phyloP scores from a whole-genome alignment of 2,329 filamentous ascomycete genomes.

The Diaporthe batatas region DNA sequence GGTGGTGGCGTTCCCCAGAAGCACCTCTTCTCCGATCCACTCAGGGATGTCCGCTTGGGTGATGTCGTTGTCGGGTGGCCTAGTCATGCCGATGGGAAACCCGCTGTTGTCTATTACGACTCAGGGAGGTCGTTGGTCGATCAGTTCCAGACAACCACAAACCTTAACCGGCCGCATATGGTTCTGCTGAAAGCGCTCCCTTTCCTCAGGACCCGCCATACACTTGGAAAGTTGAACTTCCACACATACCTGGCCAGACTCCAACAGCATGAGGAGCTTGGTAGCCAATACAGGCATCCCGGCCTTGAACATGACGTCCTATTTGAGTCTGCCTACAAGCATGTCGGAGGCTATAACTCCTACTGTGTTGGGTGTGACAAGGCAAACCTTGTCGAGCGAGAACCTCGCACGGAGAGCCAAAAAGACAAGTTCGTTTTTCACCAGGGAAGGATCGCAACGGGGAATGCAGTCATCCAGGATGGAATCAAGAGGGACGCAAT shows the following conservation, averaged over 20 bases:
- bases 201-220: conserved; percentile 22
- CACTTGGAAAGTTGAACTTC: neutral
- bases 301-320: conserved; percentile 7
- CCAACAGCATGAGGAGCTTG: neutral
- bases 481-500: conserved; percentile 49
- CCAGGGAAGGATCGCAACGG: conserved; percentile 49
- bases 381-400: neutral
- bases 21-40: neutral
- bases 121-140: conserved; percentile 4
- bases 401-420: neutral
- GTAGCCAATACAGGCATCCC: neutral
- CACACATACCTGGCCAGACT: neutral
- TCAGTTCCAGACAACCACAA: neutral
- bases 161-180: neutral
- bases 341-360: neutral
- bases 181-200: conserved; percentile 19
- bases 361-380: neutral
- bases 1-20: conserved; percentile 38
- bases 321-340: neutral
- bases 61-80: conserved; percentile 41
- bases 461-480: conserved; percentile 55
- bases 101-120: conserved; percentile 49
- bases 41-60: conserved; percentile 30
- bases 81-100: conserved; percentile 43
- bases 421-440: conserved; percentile 37